These are phyloP conservation scores for Haplosporangium sp. DNA, from an alignment of 371 early-diverging fungal genomes.

Conservation along the genomic window DNA sequence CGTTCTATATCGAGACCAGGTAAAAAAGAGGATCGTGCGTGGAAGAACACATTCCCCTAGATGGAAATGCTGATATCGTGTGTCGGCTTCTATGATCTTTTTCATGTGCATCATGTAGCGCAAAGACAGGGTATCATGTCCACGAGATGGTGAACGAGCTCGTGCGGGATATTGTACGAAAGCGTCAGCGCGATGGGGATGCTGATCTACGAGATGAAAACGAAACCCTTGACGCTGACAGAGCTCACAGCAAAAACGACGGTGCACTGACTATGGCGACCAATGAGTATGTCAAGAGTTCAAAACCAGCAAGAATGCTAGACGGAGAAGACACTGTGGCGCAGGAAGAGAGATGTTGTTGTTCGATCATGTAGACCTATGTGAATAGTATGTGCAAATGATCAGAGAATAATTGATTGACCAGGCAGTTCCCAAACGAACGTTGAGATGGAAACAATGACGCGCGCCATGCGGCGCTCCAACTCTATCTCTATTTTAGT, in stretches of 20 bases:
- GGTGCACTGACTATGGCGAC: background rate
- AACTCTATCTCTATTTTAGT: too few relatives aligned
- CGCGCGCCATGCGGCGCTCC: too few relatives aligned
- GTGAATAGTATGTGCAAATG: too few relatives aligned
- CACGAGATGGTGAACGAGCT: conserved; percentile 42
- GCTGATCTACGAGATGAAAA: conserved; percentile 8
- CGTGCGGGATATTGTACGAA: conserved; percentile 34
- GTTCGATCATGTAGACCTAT: conserved; percentile 32
- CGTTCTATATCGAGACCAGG: conserved; percentile 63
- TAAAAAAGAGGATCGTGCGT: conserved; percentile 19
- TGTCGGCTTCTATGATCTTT: too few relatives aligned
- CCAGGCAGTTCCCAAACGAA: too few relatives aligned
- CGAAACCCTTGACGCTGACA: background rate
- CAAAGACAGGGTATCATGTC: conserved; percentile 53
- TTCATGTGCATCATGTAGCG: conserved; percentile 6
- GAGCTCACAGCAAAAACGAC: background rate
- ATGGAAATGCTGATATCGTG: background rate
- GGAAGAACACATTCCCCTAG: background rate
- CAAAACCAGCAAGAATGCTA: conserved; percentile 17
- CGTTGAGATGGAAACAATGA: too few relatives aligned
- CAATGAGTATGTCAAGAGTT: conserved; percentile 33
- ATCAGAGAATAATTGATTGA: too few relatives aligned
- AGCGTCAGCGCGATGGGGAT: conserved; percentile 14
- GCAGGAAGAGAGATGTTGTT: conserved; percentile 28
- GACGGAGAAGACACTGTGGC: conserved; percentile 1